Conservation (phyloP, 768 basidiomycete genomes). For the Pholiota conissans region DNA sequence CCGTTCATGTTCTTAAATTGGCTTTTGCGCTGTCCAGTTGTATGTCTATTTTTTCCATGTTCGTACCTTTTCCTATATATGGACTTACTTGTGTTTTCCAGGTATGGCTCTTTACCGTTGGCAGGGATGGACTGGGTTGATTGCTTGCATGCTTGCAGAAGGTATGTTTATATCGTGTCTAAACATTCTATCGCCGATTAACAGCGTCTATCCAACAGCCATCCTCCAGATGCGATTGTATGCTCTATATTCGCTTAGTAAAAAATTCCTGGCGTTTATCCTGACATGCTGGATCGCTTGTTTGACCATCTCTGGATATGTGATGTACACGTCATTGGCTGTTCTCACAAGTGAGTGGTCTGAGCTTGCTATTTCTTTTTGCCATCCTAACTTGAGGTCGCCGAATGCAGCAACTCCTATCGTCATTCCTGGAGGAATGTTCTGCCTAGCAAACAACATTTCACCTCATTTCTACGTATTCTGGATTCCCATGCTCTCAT, state of each 20-base stretch:
- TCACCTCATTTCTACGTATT: slow-evolving; percentile 49
- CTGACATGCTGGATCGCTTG: slow-evolving; percentile 37
- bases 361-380: too few species aligned
- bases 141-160: slow-evolving; percentile 55
- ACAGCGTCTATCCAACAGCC: slow-evolving; percentile 29
- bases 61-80: background rate
- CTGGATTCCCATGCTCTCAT: slow-evolving; percentile 61
- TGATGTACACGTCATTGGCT: slow-evolving; percentile 47
- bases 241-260: slow-evolving; percentile 57
- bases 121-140: slow-evolving; percentile 62
- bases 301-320: slow-evolving; percentile 38
- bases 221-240: slow-evolving; percentile 66
- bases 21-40: slow-evolving; percentile 8
- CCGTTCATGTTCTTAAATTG: background rate
- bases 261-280: slow-evolving; percentile 49
- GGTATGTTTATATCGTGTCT: slow-evolving; percentile 29
- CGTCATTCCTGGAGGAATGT: slow-evolving; percentile 25
- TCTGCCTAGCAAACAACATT: slow-evolving; percentile 42
- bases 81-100: slow-evolving; percentile 15
- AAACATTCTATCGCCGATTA: background rate
- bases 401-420: slow-evolving; percentile 19
- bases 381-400: background rate
- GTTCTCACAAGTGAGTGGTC: slow-evolving; percentile 43
- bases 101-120: slow-evolving; percentile 51
- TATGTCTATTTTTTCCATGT: slow-evolving; percentile 3